These are phyloP conservation scores for Blastocrithidia nonstop DNA, from an alignment of 208 protist species.

Conservation along the genomic window DNA sequence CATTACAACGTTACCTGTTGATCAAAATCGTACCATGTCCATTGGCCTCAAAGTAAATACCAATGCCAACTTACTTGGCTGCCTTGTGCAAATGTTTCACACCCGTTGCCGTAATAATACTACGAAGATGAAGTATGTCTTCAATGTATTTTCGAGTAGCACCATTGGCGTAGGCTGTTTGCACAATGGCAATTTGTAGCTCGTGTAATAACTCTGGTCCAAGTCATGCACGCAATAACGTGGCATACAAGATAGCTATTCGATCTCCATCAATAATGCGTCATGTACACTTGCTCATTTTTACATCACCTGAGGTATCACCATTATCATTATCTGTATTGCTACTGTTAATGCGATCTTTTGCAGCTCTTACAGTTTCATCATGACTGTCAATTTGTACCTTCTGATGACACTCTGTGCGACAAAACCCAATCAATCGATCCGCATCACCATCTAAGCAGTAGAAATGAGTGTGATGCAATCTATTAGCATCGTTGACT, in stretches of 20 bases:
- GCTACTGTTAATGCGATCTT: too few species aligned
- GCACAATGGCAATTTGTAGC: conserved; percentile 75
- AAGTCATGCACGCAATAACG: conserved; percentile 28
- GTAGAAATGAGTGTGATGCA: conserved; percentile 80
- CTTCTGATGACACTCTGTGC: too few species aligned
- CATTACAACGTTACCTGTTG: conserved; percentile 5
- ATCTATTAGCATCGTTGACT: conserved; percentile 3
- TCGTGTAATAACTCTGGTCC: conserved; percentile 11
- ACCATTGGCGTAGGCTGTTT: conserved; percentile 94
- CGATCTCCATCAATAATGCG: conserved; percentile 70
- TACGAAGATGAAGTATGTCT: conserved; percentile 20
- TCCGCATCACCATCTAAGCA: conserved; percentile 92
- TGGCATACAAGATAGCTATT: conserved; percentile 51
- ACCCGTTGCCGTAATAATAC: conserved; percentile 67
- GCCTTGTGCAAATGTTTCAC: conserved; percentile 91
- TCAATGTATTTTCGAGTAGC: conserved; percentile 74
- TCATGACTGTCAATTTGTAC: too few species aligned
- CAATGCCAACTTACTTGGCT: conserved; percentile 77
- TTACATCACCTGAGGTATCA: too few species aligned
- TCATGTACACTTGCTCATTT: conserved; percentile 6
- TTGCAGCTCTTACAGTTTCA: too few species aligned
- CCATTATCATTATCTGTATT: too few species aligned
- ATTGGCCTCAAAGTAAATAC: conserved; percentile 94
- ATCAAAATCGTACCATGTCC: conserved; percentile 91
- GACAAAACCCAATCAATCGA: conserved; percentile 69